Evolutionary conservation across 1,284 basidiomycete genomes (phyloP), one percentile per base, ranked within the genome.

Genomic region (Ustilago loliicola): DNA sequence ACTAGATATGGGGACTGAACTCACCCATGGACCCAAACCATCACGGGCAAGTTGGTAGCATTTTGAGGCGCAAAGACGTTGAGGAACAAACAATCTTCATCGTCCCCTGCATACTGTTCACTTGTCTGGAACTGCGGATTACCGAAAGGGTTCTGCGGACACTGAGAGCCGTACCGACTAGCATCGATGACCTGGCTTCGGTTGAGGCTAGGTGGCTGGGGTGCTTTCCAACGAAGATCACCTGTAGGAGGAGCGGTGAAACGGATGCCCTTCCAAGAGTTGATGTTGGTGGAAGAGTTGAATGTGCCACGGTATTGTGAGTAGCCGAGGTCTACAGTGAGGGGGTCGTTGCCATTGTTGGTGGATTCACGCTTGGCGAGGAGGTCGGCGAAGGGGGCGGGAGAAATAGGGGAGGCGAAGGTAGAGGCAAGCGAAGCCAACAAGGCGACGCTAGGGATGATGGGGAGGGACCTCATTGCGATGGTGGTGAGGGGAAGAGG

Each of bases 21-120:
- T 53, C 38, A 68, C 66, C 66, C 68, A 50, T 72, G 69, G 36
- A 66, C 66, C 66, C 66, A 74, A 40, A 74, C 36, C 61, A 71
- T 55, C 58, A 79, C 79, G 15, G 79, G 79, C 25, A 80, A 55
- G 11, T 50, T 40, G 38, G 21, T 59, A 9, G 72, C 64, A 32
- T 65, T 64, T 34, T 60, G n/a, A 19, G 78, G 78, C 11, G 63
- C 59, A n/a, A 56, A 75, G 60, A 80, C 68, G 59, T 80, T 80
- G 59, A 80, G 54, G 56, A 66, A 72, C 40, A 80, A 64, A 34
- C 77, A 80, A 52, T 80, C 77, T 30, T 80, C 77, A 17, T 61
- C 21, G 30, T 38, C 56, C 21, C 51, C 55, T 23, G 51, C n/a
- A 19, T 61, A 57, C 57, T 58, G 36, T 4, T 45, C 38, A 34